Conservation (phyloP, 2,329 filamentous ascomycete species). For the Cladosporium cucumerinum region DNA sequence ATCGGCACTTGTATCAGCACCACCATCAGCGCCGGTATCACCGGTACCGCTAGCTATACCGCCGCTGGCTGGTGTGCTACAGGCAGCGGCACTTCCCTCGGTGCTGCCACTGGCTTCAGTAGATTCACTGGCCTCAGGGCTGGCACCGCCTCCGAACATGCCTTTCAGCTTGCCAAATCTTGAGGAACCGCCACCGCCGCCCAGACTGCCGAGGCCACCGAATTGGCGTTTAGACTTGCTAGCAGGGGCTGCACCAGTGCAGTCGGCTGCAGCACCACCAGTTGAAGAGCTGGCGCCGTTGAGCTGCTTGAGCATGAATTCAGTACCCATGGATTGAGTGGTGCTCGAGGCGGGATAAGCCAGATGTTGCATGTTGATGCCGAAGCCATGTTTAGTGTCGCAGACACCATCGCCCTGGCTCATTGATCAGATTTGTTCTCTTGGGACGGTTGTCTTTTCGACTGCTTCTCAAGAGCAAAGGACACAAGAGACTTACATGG, state of each 20-base stretch:
- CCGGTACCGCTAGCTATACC: too few relatives aligned
- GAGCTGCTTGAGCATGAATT: conserved; percentile 19
- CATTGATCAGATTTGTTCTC: background rate
- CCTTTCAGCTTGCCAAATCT: background rate
- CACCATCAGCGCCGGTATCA: background rate
- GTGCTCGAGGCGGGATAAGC: conserved; percentile 27
- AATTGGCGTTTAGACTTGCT: background rate
- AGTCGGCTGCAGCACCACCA: background rate
- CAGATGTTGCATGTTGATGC: conserved; percentile 34
- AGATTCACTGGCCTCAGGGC: background rate
- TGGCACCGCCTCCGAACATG: background rate
- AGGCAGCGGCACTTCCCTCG: background rate
- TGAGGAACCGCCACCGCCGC: background rate
- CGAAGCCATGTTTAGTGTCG: conserved; percentile 33
- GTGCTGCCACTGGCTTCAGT: background rate
- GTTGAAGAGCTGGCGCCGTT: background rate
- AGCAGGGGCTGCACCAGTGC: background rate
- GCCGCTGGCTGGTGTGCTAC: background rate
- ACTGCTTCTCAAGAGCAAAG: background rate
- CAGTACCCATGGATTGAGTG: conserved; percentile 33
- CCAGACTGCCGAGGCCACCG: background rate
- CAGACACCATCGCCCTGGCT: conserved; percentile 37
- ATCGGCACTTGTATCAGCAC: background rate
- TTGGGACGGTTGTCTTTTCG: too few relatives aligned
- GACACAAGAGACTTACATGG: conserved; percentile 25